Base-by-base conservation (phyloP, 352 stramenopile species). In the Globisporangium solare region DNA sequence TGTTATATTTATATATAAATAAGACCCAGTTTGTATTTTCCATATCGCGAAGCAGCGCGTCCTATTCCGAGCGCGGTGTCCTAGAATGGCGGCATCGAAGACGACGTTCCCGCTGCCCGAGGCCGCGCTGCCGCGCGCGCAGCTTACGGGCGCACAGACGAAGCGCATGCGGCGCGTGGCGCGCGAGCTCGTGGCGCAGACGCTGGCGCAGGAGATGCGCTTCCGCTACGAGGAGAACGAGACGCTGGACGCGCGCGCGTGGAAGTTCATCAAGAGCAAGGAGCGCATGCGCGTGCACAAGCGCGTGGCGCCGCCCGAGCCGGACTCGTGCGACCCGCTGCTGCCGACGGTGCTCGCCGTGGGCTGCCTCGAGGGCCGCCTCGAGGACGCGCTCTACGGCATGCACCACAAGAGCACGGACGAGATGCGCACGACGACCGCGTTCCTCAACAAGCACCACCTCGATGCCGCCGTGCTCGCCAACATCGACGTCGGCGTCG, bases 361-460 rank as follows among this genome's bases (percentile, higher is more conserved):
- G 11, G 76, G 76, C 1, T 69, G 54, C 0, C 63, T 83, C 17
- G 63, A 72, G 3, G 74, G 72, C 31, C 43, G 54, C 12, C 56
- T 87, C 17, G 70, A 82, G 37, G 71, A 87, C 56, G 52, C 67
- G 21, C 61, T 85, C 5, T 85, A 83, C 45, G 74, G 74, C 3
- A 43, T 83, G 24, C 68, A 82, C 55, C 52, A 71, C 47, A 83
- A 77, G 54, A 85, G 54, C 8, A 73, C 70, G 0, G 55, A 72
- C 3, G 74, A 83, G 51, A 84, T 85, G 71, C 69, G 73, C 0
- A 54, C 66, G n/a, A 71, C 62, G 0, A 60, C 69, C n/a, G 54
- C 63, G 0, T 73, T 68, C 47, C 54, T 73, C 31, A 75, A 68
- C 58, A 82, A 83, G 45, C 46, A 63, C 24, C 46, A 62, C 24